Evolutionary conservation across 148 eudicot genomes (phyloP), one percentile per base, ranked within the genome.

Genomic region (Chenopodium quinoa): DNA sequence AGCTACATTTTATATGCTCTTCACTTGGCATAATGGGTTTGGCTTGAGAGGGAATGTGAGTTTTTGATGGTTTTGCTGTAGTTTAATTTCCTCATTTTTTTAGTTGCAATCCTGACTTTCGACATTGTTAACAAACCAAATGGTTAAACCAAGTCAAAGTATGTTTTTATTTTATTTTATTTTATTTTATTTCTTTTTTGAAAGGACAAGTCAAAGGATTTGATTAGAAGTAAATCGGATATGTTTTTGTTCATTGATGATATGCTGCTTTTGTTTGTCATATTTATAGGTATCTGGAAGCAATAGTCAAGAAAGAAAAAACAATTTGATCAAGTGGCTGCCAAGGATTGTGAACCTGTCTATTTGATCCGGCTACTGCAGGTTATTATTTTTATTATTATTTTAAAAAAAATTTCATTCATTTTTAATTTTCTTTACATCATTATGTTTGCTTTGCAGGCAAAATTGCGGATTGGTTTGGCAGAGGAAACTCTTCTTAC

Each of bases 301-400:
- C 85, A 93, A 91, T 75, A 93, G 97, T 87, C 97, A 91, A 82
- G 99, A 93, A 79, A 93, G 89, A 88, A 96, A 96, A 86, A 96
- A 92, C 86, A 91, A 89, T 76, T 90, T 87, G 84, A 96, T 96
- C 76, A 92, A 93, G 90, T 93, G 73, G 98, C 99, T 37, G 97
- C 98, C 75, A 92, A 88, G 83, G 98, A 96, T 80, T 96, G 98
- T 79, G 99, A 96, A 89, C 98, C 99, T 75, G 88, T 87, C 78
- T 96, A 91, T 88, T 84, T 96, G 89, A 93, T 96, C 79, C 97
- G 99, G 79, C 82, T 96, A 74, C 98, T 94, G 85, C 94, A 91
- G 97, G 98, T 92, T 76, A 71, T 54, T 54, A 22, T 23, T 75
- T 73, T 75, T 56, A 32, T 32, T 32, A 32, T 32, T 32, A 32